Conservation (phyloP, 495 filamentous ascomycete genomes). For the Penicillium atrosanguineum region DNA sequence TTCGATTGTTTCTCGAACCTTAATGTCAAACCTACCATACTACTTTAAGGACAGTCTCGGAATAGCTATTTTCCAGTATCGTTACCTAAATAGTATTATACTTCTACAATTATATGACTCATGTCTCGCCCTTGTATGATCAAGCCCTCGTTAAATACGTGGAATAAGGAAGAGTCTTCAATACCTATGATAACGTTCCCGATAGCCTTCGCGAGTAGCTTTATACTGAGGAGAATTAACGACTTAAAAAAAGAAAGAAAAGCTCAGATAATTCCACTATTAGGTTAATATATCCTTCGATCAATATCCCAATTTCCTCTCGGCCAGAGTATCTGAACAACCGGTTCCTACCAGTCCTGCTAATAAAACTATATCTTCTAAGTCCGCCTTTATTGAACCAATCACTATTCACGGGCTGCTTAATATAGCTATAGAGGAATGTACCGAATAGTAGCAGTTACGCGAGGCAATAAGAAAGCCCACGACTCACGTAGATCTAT, state of each 20-base stretch:
- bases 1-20: slow-evolving; percentile 1
- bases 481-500: slow-evolving; percentile 24
- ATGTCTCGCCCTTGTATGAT: too few species aligned
- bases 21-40: neutral
- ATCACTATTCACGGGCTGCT: neutral
- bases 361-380: neutral
- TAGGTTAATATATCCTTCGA: neutral
- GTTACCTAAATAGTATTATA: too few species aligned
- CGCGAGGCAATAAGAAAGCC: slow-evolving; percentile 12
- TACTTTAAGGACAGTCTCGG: neutral
- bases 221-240: slow-evolving; percentile 7
- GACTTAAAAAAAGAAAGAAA: slow-evolving; percentile 6
- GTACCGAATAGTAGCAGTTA: slow-evolving; percentile 14
- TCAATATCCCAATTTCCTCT: neutral
- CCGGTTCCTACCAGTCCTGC: neutral
- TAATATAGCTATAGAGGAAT: neutral
- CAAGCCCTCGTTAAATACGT: slow-evolving; percentile 22
- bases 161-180: slow-evolving; percentile 10
- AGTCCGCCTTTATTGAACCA: neutral
- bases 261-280: neutral
- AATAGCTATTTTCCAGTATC: slow-evolving; percentile 5
- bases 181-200: slow-evolving; percentile 16
- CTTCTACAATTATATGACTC: neutral
- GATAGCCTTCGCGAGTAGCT: slow-evolving; percentile 8
- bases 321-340: neutral